Evolutionary conservation across 352 stramenopile species (phyloP), one percentile per base, ranked within the genome.

Genomic region (Globisporangium rhizosaccharum): DNA sequence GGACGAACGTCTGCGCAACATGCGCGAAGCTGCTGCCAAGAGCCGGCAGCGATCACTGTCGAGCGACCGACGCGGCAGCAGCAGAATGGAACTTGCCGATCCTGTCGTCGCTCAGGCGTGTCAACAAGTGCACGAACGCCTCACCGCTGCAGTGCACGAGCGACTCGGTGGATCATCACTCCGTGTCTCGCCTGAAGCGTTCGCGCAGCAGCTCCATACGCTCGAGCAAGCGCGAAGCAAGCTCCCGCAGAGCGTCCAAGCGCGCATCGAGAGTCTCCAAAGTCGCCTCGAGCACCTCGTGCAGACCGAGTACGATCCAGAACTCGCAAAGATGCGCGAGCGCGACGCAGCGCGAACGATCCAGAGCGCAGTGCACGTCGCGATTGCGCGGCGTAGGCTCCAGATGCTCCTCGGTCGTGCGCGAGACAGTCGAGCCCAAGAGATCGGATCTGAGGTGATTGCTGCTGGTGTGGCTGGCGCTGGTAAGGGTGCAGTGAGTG

Each of bases 361-460:
- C 51, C 78, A 86, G 53, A 46, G 65, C 2, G 68, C 72, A 18
- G 64, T 82, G 17, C 68, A 78, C 46, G 59, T 80, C 11, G 61
- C 67, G 15, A 54, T 80, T 2, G 77, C 80, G 6, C 67, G 76
- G n/a, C 78, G 77, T 44, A 62, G 76, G 7, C 62, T 90, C 23
- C 65, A 71, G 53, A 61, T 57, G 23, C 63, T 87, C 18, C 45
- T 84, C 25, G 53, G 45, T 37, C 57, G 5, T 18, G 45, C 20
- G 15, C 48, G 28, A 18, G 46, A 48, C 8, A 26, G 37, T 20
- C n/a, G 57, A 47, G 37, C 12, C 41, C 25, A 12, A 39, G 37
- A 30, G 30, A 36, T 20, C 14, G 28, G 6, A 39, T 12, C 33
- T 39, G 33, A 12, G 28, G 6, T 6, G 28, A 6, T 33, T 33